These are phyloP conservation scores for Curvularia spicifera DNA, from an alignment of 2,329 filamentous ascomycete species.

Conservation along the genomic window DNA sequence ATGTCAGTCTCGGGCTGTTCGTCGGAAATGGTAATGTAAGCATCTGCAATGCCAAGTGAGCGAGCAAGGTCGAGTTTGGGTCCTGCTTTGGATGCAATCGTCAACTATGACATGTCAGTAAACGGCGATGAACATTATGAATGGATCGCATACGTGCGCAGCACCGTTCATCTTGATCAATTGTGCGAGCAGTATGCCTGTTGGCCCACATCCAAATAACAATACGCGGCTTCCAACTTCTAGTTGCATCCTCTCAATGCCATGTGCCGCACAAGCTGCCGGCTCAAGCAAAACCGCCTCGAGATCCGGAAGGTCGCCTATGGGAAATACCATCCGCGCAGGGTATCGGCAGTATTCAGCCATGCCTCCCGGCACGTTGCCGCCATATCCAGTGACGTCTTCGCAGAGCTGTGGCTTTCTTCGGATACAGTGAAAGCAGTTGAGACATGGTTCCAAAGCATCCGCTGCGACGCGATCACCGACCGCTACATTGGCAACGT, in stretches of 20 bases:
- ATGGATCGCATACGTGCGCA: conserved; percentile 57
- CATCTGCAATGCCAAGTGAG: conserved; percentile 55
- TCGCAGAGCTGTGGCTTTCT: conserved; percentile 73
- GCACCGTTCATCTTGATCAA: conserved; percentile 70
- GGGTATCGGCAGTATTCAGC: conserved; percentile 70
- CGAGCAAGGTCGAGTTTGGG: conserved; percentile 73
- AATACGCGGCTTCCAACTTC: conserved; percentile 69
- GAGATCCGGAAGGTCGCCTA: conserved; percentile 69
- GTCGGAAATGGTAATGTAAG: conserved; percentile 55
- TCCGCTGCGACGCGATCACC: conserved; percentile 68
- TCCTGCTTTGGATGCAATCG: conserved; percentile 71
- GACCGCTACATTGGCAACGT: conserved; percentile 65
- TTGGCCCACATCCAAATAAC: conserved; percentile 71
- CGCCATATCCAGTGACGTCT: conserved; percentile 70
- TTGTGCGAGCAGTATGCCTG: conserved; percentile 69
- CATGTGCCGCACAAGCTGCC: conserved; percentile 73
- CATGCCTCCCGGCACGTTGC: conserved; percentile 73
- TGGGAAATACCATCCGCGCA: conserved; percentile 67
- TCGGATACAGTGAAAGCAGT: conserved; percentile 76
- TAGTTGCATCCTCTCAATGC: conserved; percentile 71
- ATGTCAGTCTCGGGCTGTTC: conserved; percentile 54
- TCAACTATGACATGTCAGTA: conserved; percentile 49
- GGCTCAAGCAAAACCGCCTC: conserved; percentile 74
- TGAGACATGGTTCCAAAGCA: conserved; percentile 70
- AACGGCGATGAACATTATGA: no score